Evolutionary conservation across 73 alveolate genomes (phyloP).

Genomic region (Blepharisma stoltei): DNA sequence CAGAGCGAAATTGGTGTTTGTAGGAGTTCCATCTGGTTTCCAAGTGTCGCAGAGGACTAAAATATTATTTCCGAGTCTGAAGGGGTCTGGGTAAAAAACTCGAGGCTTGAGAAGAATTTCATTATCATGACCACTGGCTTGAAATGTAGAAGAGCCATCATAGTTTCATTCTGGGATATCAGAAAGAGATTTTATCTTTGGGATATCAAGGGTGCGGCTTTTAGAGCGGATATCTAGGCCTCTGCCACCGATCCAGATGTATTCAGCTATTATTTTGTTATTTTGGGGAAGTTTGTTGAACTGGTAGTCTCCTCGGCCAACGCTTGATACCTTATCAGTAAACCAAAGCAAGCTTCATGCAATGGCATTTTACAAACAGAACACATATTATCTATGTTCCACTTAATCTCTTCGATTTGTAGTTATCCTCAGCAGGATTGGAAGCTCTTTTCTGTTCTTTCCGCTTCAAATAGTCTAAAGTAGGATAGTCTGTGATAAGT

Average conservation of each 20-base stretch:
- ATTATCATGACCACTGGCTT: constrained; percentile 84
- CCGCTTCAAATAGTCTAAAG: no score
- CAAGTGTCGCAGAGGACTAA: constrained; percentile 73
- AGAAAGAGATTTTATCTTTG: constrained; percentile 21
- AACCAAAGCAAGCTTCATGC: no score
- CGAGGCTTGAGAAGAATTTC: constrained; percentile 88
- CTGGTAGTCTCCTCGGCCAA: no score
- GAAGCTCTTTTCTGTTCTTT: no score
- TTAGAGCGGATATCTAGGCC: constrained; percentile 72
- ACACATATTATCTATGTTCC: no score
- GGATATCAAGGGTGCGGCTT: constrained; percentile 35
- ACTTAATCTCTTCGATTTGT: no score
- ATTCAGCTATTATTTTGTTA: constrained; percentile 50
- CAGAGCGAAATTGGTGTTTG: constrained; percentile 66
- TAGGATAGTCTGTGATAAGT: no score
- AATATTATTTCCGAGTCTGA: constrained; percentile 67
- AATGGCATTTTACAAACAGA: no score
- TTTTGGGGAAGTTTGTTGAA: no score
- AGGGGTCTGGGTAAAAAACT: constrained; percentile 83
- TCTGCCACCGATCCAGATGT: constrained; percentile 84
- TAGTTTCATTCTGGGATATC: constrained; percentile 91
- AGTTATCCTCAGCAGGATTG: no score
- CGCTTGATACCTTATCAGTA: no score
- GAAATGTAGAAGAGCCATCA: constrained; percentile 88
- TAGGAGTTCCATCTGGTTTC: constrained; percentile 63